phyloP scores from a whole-genome alignment of 768 basidiomycete species.

The Epithele typhae region DNA sequence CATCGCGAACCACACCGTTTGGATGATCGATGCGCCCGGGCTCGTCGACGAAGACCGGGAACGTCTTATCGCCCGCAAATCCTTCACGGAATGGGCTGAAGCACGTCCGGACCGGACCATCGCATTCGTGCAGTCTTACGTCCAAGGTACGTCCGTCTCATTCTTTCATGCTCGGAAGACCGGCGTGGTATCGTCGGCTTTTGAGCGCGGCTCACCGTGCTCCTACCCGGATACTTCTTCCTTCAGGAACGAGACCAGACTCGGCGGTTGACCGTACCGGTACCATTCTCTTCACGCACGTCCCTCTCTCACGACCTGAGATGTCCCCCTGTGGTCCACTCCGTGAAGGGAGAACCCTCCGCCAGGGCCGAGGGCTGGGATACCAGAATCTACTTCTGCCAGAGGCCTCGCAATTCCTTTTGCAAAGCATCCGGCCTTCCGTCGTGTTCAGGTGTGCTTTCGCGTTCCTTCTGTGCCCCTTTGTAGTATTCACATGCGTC shows the following conservation, averaged over 20 bases:
- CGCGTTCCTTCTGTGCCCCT: too few species aligned
- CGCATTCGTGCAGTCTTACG: constrained; percentile 34
- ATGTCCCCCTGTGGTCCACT: constrained; percentile 69
- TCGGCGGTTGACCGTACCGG: too few species aligned
- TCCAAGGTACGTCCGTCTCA: constrained; percentile 35
- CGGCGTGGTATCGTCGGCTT: background rate
- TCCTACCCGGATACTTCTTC: too few species aligned
- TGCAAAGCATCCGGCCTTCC: constrained; percentile 59
- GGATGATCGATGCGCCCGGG: constrained; percentile 70
- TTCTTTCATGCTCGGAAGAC: background rate
- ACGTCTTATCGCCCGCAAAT: constrained; percentile 37
- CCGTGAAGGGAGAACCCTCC: constrained; percentile 72
- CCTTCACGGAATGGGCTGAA: constrained; percentile 43
- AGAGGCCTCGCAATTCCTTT: constrained; percentile 59
- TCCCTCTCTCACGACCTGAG: constrained; percentile 78
- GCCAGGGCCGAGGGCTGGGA: constrained; percentile 69
- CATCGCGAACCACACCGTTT: constrained; percentile 66
- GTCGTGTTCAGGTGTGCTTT: constrained; percentile 66
- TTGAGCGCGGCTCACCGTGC: background rate
- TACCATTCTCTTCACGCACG: constrained; percentile 77
- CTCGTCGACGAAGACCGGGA: constrained; percentile 70
- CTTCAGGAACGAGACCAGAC: too few species aligned
- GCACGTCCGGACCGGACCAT: constrained; percentile 45
- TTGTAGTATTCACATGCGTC: background rate
- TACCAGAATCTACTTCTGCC: constrained; percentile 83